phyloP scores from a whole-genome alignment of 75 land plant species.

The Chamaecyparis obtusa region DNA sequence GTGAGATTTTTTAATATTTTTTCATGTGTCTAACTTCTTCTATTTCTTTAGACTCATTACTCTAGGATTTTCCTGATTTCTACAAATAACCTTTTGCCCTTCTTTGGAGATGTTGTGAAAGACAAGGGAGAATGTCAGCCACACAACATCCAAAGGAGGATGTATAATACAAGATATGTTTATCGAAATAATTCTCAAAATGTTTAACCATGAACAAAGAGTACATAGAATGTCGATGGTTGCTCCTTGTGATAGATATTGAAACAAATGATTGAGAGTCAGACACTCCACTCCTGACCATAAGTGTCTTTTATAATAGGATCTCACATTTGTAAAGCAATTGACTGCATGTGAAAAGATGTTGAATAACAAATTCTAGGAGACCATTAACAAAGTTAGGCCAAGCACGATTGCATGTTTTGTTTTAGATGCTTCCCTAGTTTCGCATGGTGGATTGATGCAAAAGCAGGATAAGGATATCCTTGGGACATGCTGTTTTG shows the following conservation, averaged over 20 bases:
- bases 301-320: background rate
- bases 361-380: background rate
- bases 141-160: background rate
- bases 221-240: background rate
- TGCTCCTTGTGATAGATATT: background rate
- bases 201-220: background rate
- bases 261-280: background rate
- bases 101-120: too few relatives aligned
- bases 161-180: background rate
- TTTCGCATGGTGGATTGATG: background rate
- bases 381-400: background rate
- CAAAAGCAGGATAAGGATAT: background rate
- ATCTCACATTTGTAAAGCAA: background rate
- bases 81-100: too few relatives aligned
- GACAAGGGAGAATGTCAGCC: background rate
- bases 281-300: background rate
- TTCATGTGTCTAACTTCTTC: background rate
- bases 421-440: background rate
- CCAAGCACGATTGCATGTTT: too few relatives aligned
- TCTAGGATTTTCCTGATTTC: background rate
- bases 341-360: background rate
- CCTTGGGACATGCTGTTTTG: background rate
- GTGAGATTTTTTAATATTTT: too few relatives aligned
- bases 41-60: background rate
- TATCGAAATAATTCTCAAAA: background rate